Conservation (phyloP, 169 alveolate genomes). For the Toxoplasma gondii region DNA sequence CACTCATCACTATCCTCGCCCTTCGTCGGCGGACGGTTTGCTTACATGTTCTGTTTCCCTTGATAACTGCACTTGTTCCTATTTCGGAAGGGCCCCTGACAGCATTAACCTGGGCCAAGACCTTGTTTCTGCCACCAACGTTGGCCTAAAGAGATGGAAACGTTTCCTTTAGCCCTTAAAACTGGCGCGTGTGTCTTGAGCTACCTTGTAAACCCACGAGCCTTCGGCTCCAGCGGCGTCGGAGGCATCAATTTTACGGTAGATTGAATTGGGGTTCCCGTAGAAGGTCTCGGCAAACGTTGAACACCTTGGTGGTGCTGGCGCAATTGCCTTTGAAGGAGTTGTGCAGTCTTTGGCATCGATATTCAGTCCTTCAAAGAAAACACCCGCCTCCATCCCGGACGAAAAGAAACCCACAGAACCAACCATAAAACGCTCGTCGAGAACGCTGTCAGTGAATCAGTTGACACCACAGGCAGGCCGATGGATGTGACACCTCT, state of each 20-base stretch:
- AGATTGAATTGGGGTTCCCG: slow-evolving; percentile 67
- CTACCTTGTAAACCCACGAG: slow-evolving; percentile 58
- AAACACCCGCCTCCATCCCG: slow-evolving; percentile 85
- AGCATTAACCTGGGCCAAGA: slow-evolving; percentile 62
- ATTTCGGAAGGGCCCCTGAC: slow-evolving; percentile 57
- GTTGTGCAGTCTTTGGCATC: slow-evolving; percentile 78
- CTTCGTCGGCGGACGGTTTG: neutral
- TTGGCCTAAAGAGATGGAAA: neutral
- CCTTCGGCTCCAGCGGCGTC: slow-evolving; percentile 42
- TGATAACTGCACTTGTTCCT: slow-evolving; percentile 67
- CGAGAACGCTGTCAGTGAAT: slow-evolving; percentile 77
- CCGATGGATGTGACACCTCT: neutral
- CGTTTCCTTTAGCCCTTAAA: neutral
- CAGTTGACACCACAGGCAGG: neutral
- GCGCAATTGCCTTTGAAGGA: slow-evolving; percentile 67
- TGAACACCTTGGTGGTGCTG: slow-evolving; percentile 75
- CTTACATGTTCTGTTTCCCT: slow-evolving; percentile 69
- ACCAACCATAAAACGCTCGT: slow-evolving; percentile 86
- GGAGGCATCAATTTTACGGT: slow-evolving; percentile 38
- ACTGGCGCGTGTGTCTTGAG: neutral
- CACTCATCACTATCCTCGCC: neutral
- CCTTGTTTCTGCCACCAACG: slow-evolving; percentile 53
- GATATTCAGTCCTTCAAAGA: slow-evolving; percentile 82
- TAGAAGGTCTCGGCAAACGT: slow-evolving; percentile 69
- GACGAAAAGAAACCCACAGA: slow-evolving; percentile 87